phyloP scores from a whole-genome alignment of 257 asterid genomes.

The Lycium barbarum region DNA sequence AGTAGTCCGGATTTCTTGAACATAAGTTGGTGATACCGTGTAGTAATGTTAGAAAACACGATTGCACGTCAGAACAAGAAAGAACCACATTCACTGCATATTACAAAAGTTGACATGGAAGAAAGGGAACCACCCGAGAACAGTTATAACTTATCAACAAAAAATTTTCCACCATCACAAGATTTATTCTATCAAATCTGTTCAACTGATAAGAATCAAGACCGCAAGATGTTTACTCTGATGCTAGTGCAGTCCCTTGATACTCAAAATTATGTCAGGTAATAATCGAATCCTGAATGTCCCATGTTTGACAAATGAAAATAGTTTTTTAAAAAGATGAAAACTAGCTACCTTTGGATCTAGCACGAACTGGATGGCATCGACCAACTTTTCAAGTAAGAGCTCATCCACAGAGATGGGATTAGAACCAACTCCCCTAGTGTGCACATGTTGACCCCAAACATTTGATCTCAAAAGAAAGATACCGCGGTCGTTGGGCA shows the following conservation, averaged over 20 bases:
- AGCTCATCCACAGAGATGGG: slow-evolving; percentile 83
- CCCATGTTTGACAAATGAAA: too few relatives aligned
- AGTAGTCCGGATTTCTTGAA: slow-evolving; percentile 76
- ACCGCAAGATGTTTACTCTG: slow-evolving; percentile 88
- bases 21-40: slow-evolving; percentile 95
- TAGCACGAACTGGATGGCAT: slow-evolving; percentile 76
- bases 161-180: slow-evolving; percentile 65
- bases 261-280: slow-evolving; percentile 99
- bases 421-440: slow-evolving; percentile 79
- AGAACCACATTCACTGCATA: slow-evolving; percentile 19
- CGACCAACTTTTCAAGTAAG: slow-evolving; percentile 73
- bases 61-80: slow-evolving; percentile 74
- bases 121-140: not conserved
- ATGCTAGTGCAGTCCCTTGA: slow-evolving; percentile 87
- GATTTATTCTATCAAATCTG: slow-evolving; percentile 79
- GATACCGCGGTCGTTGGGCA: slow-evolving; percentile 90
- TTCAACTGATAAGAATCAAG: slow-evolving; percentile 80
- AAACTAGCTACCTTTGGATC: slow-evolving; percentile 55
- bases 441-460: slow-evolving; percentile 89
- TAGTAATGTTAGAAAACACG: slow-evolving; percentile 91
- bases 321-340: too few relatives aligned
- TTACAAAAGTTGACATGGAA: slow-evolving; percentile 20
- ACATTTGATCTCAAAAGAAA: slow-evolving; percentile 80
- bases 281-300: slow-evolving; percentile 23
- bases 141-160: slow-evolving; percentile 19